Conservation (phyloP, 1,284 basidiomycete genomes). For the Ustilago hordei region DNA sequence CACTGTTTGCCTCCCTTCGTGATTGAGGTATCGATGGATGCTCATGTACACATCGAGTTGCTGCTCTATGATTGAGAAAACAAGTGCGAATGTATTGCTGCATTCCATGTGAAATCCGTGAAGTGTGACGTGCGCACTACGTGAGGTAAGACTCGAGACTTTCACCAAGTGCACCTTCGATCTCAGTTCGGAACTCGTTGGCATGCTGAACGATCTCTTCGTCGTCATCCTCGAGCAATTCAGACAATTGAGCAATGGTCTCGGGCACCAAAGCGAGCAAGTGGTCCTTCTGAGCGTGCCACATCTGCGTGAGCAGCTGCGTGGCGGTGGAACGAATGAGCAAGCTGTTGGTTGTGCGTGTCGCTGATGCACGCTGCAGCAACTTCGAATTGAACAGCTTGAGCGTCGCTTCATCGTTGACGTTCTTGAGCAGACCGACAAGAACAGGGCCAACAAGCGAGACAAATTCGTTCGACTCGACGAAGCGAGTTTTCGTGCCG, state of each 20-base stretch:
- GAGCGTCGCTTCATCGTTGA: conserved; percentile 75
- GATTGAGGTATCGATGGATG: background rate
- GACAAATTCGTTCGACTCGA: conserved; percentile 23
- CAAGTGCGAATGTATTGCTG: background rate
- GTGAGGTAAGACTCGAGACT: conserved; percentile 70
- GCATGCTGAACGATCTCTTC: conserved; percentile 70
- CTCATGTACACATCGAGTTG: background rate
- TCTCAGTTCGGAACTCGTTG: conserved; percentile 70
- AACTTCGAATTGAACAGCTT: conserved; percentile 85
- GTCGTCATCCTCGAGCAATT: conserved; percentile 72
- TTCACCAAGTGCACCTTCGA: conserved; percentile 71
- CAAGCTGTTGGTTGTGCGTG: conserved; percentile 72
- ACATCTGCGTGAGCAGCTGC: conserved; percentile 78
- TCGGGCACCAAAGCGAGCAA: conserved; percentile 73
- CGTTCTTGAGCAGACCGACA: conserved; percentile 74
- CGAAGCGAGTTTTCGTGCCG: conserved; percentile 5
- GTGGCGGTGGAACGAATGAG: conserved; percentile 75
- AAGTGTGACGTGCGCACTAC: conserved; percentile 1
- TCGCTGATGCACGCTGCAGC: conserved; percentile 77
- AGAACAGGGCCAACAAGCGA: conserved; percentile 64
- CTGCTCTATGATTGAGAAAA: background rate
- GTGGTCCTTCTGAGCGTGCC: conserved; percentile 76
- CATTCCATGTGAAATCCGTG: background rate
- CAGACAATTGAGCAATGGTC: conserved; percentile 73
- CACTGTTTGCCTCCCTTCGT: background rate